Evolutionary conservation across 2,329 filamentous ascomycete species (phyloP), one percentile per base, ranked within the genome.

Genomic region (Colletotrichum scovillei): DNA sequence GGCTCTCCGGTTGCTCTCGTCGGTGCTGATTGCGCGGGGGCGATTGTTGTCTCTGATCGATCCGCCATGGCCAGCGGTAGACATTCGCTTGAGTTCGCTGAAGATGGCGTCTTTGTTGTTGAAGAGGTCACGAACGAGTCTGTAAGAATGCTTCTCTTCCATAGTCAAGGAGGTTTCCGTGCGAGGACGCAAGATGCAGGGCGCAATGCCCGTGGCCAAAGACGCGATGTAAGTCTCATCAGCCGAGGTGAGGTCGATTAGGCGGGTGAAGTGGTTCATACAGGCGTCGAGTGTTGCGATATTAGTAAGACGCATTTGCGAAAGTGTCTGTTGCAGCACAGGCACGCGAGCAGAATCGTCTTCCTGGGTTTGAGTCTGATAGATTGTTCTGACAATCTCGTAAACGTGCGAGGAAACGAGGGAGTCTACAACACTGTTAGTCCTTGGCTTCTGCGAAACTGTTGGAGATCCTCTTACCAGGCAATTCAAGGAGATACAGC

Each of bases 261-360:
- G 88, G 74, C 97, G 94, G 52, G 96, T 98, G 82, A 99, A 98
- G 84, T 99, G 97, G 76, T 97, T 98, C 88, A 97, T 97, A 81
- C 98, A 94, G 53, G 97, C 97, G 82, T 99, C 97, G 73, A 99
- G 91, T n/a, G 97, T 98, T 60, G 97, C 97, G 82, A 99, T 99
- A 82, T 99, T 99, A 76, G 97, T 95, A 69, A 99, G 92, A 74
- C 96, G 93, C 69, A 99, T 90, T 82, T 98, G 95, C 52, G 95
- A 96, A 69, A 99, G 92, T 0, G 97, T 98, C 78, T 97, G 97
- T 83, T 99, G 97, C 42, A 99, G 90, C 74, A 98, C 95, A 67
- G 95, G 93, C 76, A 99, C 90, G 66, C 97, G 93, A 14, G 94
- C 92, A 64, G 92, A 88, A 78, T 97, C 94, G 19, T 91, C 89